Conservation (phyloP, 495 filamentous ascomycete genomes). For the Xylaria cubensis region DNA sequence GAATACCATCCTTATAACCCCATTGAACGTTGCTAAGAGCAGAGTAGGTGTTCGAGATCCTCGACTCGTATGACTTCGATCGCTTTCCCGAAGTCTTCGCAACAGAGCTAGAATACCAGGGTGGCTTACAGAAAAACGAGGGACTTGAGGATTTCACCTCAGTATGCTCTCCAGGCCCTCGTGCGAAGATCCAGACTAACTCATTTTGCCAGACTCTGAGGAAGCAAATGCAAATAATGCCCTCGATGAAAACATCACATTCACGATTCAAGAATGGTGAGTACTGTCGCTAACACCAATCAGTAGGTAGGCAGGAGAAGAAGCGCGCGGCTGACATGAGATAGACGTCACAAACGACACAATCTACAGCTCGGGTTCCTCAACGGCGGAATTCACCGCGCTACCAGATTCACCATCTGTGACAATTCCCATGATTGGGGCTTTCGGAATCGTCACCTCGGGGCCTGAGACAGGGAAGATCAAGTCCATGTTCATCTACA, state of each 20-base stretch:
- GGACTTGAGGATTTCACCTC: constrained; percentile 2
- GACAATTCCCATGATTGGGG: constrained; percentile 12
- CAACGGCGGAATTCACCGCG: neutral
- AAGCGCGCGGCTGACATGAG: too few species aligned
- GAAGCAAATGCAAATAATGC: constrained; percentile 18
- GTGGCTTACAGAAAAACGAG: constrained; percentile 5
- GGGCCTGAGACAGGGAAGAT: constrained; percentile 6
- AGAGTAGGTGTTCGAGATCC: too few species aligned
- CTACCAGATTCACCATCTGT: constrained; percentile 7
- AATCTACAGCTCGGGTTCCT: constrained; percentile 4
- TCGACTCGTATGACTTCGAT: constrained; percentile 11
- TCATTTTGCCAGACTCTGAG: neutral
- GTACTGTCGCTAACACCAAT: neutral
- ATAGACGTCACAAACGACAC: neutral
- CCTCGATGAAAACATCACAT: constrained; percentile 11
- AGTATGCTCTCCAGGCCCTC: neutral
- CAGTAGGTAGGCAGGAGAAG: too few species aligned
- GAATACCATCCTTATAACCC: too few species aligned
- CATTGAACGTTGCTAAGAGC: too few species aligned
- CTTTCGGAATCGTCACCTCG: neutral
- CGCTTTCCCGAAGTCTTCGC: constrained; percentile 13
- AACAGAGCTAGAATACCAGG: constrained; percentile 1
- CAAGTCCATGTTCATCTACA: constrained; percentile 7
- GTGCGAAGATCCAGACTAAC: neutral
- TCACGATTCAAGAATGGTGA: constrained; percentile 16